Percentiles rank a stretch among this genome's conserved stretches.
phyloP scores from a whole-genome alignment of 78 protist genomes.

The Mastigamoeba balamuthi region DNA sequence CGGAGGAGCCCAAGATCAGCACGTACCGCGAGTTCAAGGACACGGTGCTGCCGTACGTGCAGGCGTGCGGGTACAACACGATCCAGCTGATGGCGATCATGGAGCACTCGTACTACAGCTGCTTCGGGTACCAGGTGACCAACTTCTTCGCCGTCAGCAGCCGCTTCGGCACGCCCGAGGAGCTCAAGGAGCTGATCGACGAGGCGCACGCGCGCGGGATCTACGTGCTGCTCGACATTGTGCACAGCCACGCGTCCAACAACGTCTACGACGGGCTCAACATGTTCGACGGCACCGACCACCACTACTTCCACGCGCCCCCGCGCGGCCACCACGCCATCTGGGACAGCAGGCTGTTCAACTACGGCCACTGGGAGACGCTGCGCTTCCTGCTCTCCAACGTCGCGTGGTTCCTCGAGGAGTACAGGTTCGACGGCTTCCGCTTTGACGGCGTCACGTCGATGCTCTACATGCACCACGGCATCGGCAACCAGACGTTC shows the following conservation, averaged over 20 bases:
- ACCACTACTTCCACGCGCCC: conserved; percentile 80
- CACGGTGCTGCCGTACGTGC: conserved; percentile 14
- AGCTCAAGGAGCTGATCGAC: conserved; percentile 77
- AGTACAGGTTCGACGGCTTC: conserved; percentile 90
- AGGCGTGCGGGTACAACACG: conserved; percentile 64
- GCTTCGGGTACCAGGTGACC: conserved; percentile 85
- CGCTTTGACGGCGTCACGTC: conserved; percentile 93
- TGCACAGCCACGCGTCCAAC: conserved; percentile 69
- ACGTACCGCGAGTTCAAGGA: conserved; percentile 36
- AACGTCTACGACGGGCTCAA: conserved; percentile 82
- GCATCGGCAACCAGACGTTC: conserved; percentile 53
- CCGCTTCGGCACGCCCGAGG: conserved; percentile 64
- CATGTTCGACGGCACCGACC: conserved; percentile 71
- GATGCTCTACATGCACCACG: conserved; percentile 86
- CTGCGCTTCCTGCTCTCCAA: conserved; percentile 84
- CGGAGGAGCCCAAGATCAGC: conserved; percentile 48
- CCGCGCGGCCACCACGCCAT: conserved; percentile 54
- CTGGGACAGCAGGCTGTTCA: conserved; percentile 90
- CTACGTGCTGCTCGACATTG: conserved; percentile 80
- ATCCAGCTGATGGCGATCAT: conserved; percentile 91
- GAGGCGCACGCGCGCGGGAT: conserved; percentile 68
- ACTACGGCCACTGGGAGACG: conserved; percentile 77
- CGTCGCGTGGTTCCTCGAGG: conserved; percentile 49
- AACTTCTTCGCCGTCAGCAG: conserved; percentile 56
- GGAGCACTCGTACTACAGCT: conserved; percentile 95